Base-by-base conservation (phyloP, 495 filamentous ascomycete genomes). In the Chaetomidium leptoderma region DNA sequence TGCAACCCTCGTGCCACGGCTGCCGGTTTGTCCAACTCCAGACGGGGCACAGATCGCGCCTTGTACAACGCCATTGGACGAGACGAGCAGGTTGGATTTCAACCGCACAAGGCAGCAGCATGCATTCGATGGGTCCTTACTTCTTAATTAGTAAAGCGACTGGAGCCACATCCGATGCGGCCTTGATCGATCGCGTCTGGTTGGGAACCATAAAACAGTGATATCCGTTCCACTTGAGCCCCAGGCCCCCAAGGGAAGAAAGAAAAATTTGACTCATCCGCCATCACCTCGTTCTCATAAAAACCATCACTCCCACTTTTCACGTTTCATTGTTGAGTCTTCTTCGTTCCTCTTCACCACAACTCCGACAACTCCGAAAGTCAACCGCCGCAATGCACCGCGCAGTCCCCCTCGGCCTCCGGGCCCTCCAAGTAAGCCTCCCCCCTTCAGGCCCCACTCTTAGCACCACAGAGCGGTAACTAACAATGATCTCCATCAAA, bases 401-500 rank as follows among this genome's bases (percentile, higher is more conserved):
- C 0, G 43, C 37, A 27, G 37, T 62, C n/a, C 2, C 47, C 16
- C 44, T 61, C n/a, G 62, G 58, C 50, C 55, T 60, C 43, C 61
- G 52, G 32, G 61, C 17, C 53, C 17, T 66, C 30, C 48, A 39
- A 10, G 55, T 59, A 30, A n/a, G n/a, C 11, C 8, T 49, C 21
- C 14, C 27, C 5, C 26, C 14, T 19, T 9, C 26, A 17, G 3
- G 13, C 10, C 21, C 26, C 24, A 7, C 33, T 23, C 33, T 37
- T 39, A n/a, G n/a, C n/a, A n/a, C 16, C 21, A 6, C 14, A 10
- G 4, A 1, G 2, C 46, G 10, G 24, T 16, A 16, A 48, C 53
- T 36, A 27, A 40, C 50, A 32, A 16, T n/a, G 2, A 44, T 30
- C n/a, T 13, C 48, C 19, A 19, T 3, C 17, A 11, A 37, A 82